Percentiles rank a stretch among this genome's conserved stretches.
Evolutionary conservation across 176 grass and related monocot species (phyloP).

Genomic region (Oryza glaberrima): DNA sequence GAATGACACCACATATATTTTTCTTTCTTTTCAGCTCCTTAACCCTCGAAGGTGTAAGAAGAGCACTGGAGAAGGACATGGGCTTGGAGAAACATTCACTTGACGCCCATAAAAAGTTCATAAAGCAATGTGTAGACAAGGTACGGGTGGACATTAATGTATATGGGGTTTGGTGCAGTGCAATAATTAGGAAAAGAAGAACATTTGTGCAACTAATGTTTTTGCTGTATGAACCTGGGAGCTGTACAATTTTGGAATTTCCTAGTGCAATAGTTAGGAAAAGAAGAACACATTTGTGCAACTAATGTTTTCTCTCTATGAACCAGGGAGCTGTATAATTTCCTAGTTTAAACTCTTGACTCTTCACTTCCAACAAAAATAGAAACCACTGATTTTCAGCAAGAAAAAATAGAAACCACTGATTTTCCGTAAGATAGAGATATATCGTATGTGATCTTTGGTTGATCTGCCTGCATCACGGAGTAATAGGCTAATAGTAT

Average conservation of each 20-base stretch:
- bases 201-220: not conserved
- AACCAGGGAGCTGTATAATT: not conserved
- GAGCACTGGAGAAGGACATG: conserved; percentile 82
- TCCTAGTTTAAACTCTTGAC: not conserved
- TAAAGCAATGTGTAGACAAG: conserved; percentile 88
- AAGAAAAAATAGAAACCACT: not conserved
- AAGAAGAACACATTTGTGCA: not conserved
- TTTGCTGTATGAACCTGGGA: not conserved
- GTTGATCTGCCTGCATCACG: conserved; percentile 7
- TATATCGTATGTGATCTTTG: not conserved
- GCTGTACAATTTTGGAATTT: not conserved
- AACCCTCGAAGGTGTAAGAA: conserved; percentile 92
- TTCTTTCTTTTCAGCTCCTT: conserved; percentile 62
- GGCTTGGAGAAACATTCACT: conserved; percentile 73
- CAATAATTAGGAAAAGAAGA: conserved; percentile 30
- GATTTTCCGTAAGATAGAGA: not conserved
- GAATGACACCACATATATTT: not conserved
- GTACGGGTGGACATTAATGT: conserved; percentile 39
- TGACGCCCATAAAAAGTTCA: conserved; percentile 82
- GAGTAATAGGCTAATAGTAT: not conserved
- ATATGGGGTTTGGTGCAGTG: not conserved
- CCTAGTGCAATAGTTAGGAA: not conserved
- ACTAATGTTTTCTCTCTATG: not conserved
- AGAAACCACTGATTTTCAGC: not conserved
- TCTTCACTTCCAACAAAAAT: not conserved